Base-by-base conservation (phyloP, 1,139 yeast genomes). In the Lodderomyces elongisporus region DNA sequence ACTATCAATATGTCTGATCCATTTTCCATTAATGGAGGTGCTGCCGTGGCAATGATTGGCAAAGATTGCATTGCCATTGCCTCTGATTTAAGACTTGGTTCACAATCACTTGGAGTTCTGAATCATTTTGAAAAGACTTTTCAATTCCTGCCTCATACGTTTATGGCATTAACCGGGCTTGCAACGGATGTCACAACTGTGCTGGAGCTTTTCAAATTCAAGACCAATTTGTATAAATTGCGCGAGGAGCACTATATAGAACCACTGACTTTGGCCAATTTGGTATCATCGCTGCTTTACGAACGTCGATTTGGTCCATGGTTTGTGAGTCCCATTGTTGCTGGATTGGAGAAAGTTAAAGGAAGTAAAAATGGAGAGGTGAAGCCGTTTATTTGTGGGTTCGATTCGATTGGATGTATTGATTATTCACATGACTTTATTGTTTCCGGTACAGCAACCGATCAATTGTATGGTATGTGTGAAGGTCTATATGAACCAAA, bases 31-130 rank as follows among this genome's bases (percentile, higher is more conserved):
- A 68, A 68, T 50, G 74, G 64, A 61, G 98, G 99, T 62, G 75
- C 95, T 40, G 95, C 95, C 40, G 95, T 93, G 27, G 98, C 98
- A 46, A 93, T 93, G 99, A 82, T 83, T 17, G 99, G 99, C 48
- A 89, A 93, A 56, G 96, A 88, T 49, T 93, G 99, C 66, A 88
- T 93, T 40, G 98, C 98, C 30, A 89, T 93, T 51, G 99, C 97
- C 12, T 81, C 93, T 51, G 99, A 93, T 62, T 69, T 91, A 52
- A 79, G 98, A 52, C 70, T 93, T 44, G 99, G 99, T 22, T 79
- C 79, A 58, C 98, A 91, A 60, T 85, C 96, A 5, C 71, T 91
- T 28, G 96, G 97, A 37, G 79, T 93, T 35, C 72, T 96, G 33
- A 88, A 88, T 58, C 82, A 88, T 54, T 93, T 93, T 58, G 97